These are phyloP conservation scores for Aspergillus homomorphus DNA, from an alignment of 495 filamentous ascomycete species.

Conservation along the genomic window DNA sequence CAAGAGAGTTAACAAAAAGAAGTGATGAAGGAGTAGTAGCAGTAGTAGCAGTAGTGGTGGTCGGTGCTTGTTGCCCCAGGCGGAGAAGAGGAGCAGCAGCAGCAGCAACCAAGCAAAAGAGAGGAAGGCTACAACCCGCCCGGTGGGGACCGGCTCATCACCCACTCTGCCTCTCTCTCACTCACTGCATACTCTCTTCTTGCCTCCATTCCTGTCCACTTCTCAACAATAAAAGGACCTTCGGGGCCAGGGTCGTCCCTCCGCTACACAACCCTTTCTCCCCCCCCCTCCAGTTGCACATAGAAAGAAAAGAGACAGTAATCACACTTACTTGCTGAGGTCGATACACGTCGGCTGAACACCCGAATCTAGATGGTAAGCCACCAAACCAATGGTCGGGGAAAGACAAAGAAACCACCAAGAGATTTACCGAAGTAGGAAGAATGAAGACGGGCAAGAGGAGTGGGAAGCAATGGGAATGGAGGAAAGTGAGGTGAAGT, in stretches of 20 bases:
- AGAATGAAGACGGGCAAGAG: constrained; percentile 14
- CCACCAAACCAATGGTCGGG: constrained; percentile 15
- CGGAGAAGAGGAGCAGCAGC: not conserved
- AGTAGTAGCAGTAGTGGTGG: not conserved
- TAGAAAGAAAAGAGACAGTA: constrained; percentile 12
- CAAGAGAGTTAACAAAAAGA: not conserved
- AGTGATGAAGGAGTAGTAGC: not conserved
- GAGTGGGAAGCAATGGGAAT: constrained; percentile 21
- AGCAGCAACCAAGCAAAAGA: not conserved
- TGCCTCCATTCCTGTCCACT: not conserved
- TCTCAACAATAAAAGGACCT: not conserved
- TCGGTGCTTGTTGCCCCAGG: not conserved
- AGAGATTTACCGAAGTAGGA: constrained; percentile 19
- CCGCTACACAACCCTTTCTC: not conserved
- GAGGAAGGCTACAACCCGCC: not conserved
- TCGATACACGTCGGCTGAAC: constrained; percentile 53
- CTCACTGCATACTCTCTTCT: not conserved
- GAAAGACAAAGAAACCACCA: constrained; percentile 11
- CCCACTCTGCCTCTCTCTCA: not conserved
- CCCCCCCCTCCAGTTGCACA: too few relatives aligned
- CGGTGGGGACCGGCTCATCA: not conserved
- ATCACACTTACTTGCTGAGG: constrained; percentile 51
- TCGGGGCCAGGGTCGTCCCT: not conserved
- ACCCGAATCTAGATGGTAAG: constrained; percentile 21
- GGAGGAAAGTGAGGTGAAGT: constrained; percentile 19